Evolutionary conservation across 2,329 filamentous ascomycete genomes (phyloP).

Genomic region (Helicocarpus griseus): DNA sequence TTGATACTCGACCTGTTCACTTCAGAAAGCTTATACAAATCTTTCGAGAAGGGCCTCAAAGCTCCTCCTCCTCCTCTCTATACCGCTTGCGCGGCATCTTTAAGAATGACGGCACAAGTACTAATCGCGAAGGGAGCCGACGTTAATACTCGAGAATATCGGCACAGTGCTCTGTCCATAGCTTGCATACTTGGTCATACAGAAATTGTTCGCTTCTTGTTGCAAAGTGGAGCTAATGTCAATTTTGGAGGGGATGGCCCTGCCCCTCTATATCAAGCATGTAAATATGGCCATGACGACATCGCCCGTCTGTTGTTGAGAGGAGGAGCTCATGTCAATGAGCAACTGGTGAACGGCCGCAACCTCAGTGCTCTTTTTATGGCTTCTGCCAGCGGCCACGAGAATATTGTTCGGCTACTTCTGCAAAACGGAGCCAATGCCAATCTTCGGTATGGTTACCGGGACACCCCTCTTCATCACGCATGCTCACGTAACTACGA

Average conservation of each 20-base stretch:
- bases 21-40: background rate
- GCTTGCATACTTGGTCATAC: background rate
- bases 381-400: background rate
- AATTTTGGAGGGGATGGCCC: background rate
- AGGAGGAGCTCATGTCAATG: background rate
- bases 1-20: background rate
- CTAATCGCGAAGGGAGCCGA: background rate
- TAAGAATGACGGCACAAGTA: background rate
- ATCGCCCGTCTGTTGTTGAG: background rate
- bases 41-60: background rate
- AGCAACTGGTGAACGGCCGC: background rate
- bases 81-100: background rate
- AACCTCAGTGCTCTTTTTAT: background rate
- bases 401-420: background rate
- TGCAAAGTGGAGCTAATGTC: constrained; percentile 11
- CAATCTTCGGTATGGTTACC: background rate
- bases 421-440: background rate
- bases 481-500: background rate
- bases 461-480: background rate
- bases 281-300: background rate
- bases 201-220: constrained; percentile 6
- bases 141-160: background rate
- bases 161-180: background rate
- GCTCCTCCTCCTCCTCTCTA: background rate
- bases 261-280: background rate